Evolutionary conservation across 2,329 filamentous ascomycete species (phyloP).

Genomic region (Periconia macrospinosa): DNA sequence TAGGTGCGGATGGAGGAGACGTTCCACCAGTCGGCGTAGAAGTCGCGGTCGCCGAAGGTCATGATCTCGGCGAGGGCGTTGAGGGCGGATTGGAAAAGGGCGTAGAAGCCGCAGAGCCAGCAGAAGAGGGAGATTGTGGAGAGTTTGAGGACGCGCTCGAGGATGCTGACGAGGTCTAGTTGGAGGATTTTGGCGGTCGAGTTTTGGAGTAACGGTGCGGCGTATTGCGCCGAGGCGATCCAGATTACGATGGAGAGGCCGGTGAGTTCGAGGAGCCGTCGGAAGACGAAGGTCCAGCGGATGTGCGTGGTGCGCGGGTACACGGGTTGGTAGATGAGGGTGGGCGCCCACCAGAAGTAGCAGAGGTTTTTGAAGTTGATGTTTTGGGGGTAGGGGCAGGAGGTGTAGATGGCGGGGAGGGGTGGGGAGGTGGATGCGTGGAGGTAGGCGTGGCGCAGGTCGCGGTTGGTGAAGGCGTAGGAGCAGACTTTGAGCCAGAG

Average conservation of each 20-base stretch:
- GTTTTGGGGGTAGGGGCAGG: conserved; percentile 87
- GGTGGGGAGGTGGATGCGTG: conserved; percentile 72
- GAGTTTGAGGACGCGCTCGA: conserved; percentile 90
- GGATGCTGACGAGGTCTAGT: conserved; percentile 77
- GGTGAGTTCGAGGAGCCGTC: conserved; percentile 76
- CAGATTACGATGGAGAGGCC: conserved; percentile 87
- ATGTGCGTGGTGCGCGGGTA: conserved; percentile 84
- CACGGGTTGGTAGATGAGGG: conserved; percentile 92
- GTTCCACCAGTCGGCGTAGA: conserved; percentile 99
- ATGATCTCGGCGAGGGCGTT: conserved; percentile 91
- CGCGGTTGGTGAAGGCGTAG: conserved; percentile 94
- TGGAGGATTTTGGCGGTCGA: conserved; percentile 84
- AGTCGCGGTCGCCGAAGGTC: conserved; percentile 87
- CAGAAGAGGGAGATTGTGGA: conserved; percentile 94
- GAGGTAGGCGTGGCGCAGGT: conserved; percentile 87
- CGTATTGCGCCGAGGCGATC: conserved; percentile 93
- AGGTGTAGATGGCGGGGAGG: conserved; percentile 78
- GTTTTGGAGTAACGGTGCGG: conserved; percentile 84
- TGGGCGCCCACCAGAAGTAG: conserved; percentile 99
- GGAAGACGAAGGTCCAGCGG: conserved; percentile 84
- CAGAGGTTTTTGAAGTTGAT: conserved; percentile 84
- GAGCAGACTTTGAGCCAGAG: conserved; percentile 96
- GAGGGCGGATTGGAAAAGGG: conserved; percentile 87
- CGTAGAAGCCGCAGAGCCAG: conserved; percentile 97
- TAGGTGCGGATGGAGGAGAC: conserved; percentile 75